phyloP scores from a whole-genome alignment of 805 yeast species.

The Candida qinlingensis region DNA sequence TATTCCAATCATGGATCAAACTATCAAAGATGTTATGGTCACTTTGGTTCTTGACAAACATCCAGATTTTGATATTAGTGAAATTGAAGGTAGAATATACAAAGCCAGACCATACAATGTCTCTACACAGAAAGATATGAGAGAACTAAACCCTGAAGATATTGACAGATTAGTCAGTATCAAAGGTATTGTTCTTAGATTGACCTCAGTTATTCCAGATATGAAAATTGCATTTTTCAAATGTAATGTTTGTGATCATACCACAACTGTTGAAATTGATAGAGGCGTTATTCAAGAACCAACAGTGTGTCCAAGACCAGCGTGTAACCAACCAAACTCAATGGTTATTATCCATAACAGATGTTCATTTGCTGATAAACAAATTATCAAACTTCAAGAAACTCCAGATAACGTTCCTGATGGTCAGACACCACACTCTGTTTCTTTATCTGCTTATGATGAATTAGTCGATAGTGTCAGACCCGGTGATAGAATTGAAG shows the following conservation, averaged over 20 bases:
- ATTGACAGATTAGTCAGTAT: constrained; percentile 89
- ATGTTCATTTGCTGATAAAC: constrained; percentile 91
- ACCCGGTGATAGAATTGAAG: constrained; percentile 95
- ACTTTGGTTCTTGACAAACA: constrained; percentile 56
- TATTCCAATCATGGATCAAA: constrained; percentile 96
- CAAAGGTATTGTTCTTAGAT: constrained; percentile 84
- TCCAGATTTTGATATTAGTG: constrained; percentile 47
- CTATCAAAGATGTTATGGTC: constrained; percentile 84
- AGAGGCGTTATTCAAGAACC: constrained; percentile 95
- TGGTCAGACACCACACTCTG: constrained; percentile 97
- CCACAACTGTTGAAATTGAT: constrained; percentile 86
- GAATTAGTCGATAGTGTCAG: constrained; percentile 91
- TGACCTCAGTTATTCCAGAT: constrained; percentile 92
- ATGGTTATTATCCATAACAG: constrained; percentile 91
- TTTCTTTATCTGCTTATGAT: constrained; percentile 90
- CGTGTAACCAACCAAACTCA: constrained; percentile 76
- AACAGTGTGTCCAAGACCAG: constrained; percentile 82
- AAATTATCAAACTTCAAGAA: constrained; percentile 89
- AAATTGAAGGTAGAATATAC: constrained; percentile 75
- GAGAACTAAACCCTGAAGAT: constrained; percentile 90
- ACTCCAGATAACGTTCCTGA: constrained; percentile 95
- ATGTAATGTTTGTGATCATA: constrained; percentile 92
- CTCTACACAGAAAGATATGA: constrained; percentile 70
- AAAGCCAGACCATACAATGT: constrained; percentile 88
- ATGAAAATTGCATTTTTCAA: constrained; percentile 96